These are phyloP conservation scores for Byssothecium circinans DNA, from an alignment of 2,329 filamentous ascomycete species.

Conservation along the genomic window DNA sequence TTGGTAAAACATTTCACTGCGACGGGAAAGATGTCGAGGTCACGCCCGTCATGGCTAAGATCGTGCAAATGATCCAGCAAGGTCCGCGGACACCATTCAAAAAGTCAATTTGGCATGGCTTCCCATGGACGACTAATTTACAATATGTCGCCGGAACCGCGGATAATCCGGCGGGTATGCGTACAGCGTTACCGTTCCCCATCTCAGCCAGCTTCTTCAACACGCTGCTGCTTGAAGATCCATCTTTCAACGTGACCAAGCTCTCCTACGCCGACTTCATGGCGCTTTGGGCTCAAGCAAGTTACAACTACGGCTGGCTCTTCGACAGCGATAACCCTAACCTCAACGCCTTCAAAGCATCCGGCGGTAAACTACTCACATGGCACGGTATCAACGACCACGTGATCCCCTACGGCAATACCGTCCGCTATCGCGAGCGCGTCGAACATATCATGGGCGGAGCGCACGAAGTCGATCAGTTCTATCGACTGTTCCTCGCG, in stretches of 20 bases:
- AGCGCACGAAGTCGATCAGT: conserved; percentile 25
- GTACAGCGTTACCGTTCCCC: conserved; percentile 18
- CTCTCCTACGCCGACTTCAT: conserved; percentile 19
- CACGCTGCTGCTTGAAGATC: conserved; percentile 17
- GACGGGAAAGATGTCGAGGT: conserved; percentile 20
- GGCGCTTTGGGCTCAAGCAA: conserved; percentile 20
- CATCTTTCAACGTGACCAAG: conserved; percentile 13
- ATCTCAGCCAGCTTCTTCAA: conserved; percentile 24
- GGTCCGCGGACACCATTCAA: conserved; percentile 18
- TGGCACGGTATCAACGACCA: conserved; percentile 33
- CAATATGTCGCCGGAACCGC: conserved; percentile 16
- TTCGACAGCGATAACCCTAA: conserved; percentile 26
- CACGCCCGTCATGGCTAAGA: conserved; percentile 22
- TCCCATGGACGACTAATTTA: conserved; percentile 2
- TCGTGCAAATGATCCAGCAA: conserved; percentile 20
- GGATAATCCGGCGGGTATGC: conserved; percentile 15
- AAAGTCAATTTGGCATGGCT: conserved; percentile 13
- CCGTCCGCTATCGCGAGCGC: conserved; percentile 23
- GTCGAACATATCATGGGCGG: conserved; percentile 31
- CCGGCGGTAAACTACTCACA: conserved; percentile 30
- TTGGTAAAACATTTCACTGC: conserved; percentile 18
- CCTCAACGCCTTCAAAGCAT: conserved; percentile 22
- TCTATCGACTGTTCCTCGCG: conserved; percentile 36
- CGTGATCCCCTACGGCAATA: conserved; percentile 30
- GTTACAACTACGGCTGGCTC: conserved; percentile 24